These are phyloP conservation scores for Cyberlindnera xylosilytica DNA, from an alignment of 805 yeast genomes.

Conservation along the genomic window DNA sequence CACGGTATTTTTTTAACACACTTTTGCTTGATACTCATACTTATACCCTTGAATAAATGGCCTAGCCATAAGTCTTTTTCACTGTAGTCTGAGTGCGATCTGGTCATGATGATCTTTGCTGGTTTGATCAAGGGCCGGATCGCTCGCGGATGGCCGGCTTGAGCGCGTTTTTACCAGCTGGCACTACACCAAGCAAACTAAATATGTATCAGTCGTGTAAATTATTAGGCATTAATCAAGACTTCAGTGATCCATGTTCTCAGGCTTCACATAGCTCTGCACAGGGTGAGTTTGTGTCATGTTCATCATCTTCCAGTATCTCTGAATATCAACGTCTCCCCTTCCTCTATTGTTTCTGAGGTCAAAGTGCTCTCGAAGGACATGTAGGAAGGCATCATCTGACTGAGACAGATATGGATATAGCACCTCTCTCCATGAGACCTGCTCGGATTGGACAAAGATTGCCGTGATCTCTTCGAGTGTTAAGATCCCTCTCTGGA, in stretches of 20 bases:
- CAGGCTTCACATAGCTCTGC: no score
- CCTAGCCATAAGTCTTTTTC: no score
- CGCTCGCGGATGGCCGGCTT: no score
- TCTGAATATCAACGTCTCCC: conserved; percentile 10
- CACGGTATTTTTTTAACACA: neutral
- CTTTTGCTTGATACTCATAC: neutral
- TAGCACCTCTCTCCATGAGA: conserved; percentile 6
- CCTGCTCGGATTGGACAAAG: conserved; percentile 8
- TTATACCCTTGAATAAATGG: no score
- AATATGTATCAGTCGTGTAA: no score
- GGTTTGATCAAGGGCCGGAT: no score
- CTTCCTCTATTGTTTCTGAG: conserved; percentile 3
- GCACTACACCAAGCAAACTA: no score
- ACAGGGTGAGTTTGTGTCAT: conserved; percentile 3
- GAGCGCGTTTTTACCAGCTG: no score
- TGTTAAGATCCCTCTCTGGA: conserved; percentile 7
- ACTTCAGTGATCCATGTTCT: no score
- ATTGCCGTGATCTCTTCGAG: conserved; percentile 10
- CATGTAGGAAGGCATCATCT: conserved; percentile 3
- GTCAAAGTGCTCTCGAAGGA: conserved; percentile 8
- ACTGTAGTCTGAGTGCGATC: no score
- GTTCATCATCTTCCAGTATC: conserved; percentile 15
- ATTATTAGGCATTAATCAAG: no score
- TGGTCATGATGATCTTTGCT: no score
- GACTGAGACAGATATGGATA: conserved; percentile 1